phyloP scores from a whole-genome alignment of 495 filamentous ascomycete genomes.

The Pseudomonodictys pantanalensis region DNA sequence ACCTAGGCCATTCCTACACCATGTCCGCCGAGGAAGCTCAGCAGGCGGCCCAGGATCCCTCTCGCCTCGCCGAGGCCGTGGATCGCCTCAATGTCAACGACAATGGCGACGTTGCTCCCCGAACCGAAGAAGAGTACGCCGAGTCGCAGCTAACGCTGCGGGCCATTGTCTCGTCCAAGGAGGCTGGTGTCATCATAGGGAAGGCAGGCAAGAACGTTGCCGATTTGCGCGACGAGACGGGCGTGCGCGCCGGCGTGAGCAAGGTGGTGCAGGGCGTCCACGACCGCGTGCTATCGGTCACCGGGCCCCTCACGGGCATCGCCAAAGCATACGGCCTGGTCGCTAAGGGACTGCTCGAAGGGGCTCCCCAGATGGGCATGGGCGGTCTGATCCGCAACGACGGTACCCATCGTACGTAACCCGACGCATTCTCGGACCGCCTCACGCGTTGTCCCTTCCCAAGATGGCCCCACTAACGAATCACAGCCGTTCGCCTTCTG shows the following conservation, averaged over 20 bases:
- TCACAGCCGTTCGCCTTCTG: constrained; percentile 86
- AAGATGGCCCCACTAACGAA: no score
- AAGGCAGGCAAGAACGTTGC: constrained; percentile 98
- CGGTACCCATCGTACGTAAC: constrained; percentile 86
- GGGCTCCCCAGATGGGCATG: constrained; percentile 92
- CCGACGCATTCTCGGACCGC: no score
- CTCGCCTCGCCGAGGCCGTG: constrained; percentile 35
- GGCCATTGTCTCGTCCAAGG: constrained; percentile 97
- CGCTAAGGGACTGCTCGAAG: constrained; percentile 84
- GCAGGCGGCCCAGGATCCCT: constrained; percentile 30
- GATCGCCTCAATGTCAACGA: constrained; percentile 33
- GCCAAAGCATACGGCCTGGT: constrained; percentile 91
- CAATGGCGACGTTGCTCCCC: constrained; percentile 36
- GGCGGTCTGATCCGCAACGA: constrained; percentile 77
- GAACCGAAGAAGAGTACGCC: constrained; percentile 92
- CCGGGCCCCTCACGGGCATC: constrained; percentile 78
- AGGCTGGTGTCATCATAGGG: constrained; percentile 97
- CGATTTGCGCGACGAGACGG: constrained; percentile 93
- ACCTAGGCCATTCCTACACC: constrained; percentile 31
- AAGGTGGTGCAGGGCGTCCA: constrained; percentile 97
- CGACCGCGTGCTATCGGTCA: constrained; percentile 93
- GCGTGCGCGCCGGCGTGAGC: constrained; percentile 95
- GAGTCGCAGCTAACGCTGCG: constrained; percentile 86
- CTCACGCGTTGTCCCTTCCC: no score
- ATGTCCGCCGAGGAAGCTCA: constrained; percentile 42